Conservation (phyloP, 2,329 filamentous ascomycete species). For the Talaromyces rugulosus region DNA sequence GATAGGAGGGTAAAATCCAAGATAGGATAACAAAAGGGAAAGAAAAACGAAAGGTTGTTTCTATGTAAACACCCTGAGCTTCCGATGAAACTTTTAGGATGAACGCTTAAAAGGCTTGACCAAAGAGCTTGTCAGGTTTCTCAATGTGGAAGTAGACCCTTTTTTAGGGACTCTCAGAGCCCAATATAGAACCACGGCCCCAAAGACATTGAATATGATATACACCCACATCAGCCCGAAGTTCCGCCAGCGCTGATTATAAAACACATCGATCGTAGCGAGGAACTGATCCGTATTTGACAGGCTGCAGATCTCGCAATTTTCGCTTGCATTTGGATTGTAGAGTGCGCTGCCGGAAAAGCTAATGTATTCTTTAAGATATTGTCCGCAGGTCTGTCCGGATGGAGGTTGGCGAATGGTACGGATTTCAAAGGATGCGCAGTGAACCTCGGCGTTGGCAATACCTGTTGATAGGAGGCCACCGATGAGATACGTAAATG, state of each 20-base stretch:
- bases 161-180: neutral
- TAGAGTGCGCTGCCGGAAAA: slow-evolving; percentile 46
- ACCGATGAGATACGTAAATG: slow-evolving; percentile 75
- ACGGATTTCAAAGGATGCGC: slow-evolving; percentile 66
- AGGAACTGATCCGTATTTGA: slow-evolving; percentile 38
- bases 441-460: slow-evolving; percentile 62
- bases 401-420: slow-evolving; percentile 56
- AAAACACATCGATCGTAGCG: slow-evolving; percentile 46
- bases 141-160: neutral
- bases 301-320: slow-evolving; percentile 49
- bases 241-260: slow-evolving; percentile 62
- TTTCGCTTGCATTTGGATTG: slow-evolving; percentile 44
- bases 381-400: slow-evolving; percentile 56
- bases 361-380: slow-evolving; percentile 51
- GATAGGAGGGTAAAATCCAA: too few species aligned
- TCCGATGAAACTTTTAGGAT: too few species aligned
- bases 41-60: too few species aligned
- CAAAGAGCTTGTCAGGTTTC: too few species aligned
- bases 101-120: too few species aligned
- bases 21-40: too few species aligned
- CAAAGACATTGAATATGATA: slow-evolving; percentile 54
- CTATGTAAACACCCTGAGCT: too few species aligned
- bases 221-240: slow-evolving; percentile 61
- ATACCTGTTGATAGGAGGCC: slow-evolving; percentile 68
- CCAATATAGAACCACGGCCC: slow-evolving; percentile 36